Percentiles rank a stretch among this genome's conserved stretches.
Conservation (phyloP, 345 rosid genomes). For the Abelmoschus esculentus region DNA sequence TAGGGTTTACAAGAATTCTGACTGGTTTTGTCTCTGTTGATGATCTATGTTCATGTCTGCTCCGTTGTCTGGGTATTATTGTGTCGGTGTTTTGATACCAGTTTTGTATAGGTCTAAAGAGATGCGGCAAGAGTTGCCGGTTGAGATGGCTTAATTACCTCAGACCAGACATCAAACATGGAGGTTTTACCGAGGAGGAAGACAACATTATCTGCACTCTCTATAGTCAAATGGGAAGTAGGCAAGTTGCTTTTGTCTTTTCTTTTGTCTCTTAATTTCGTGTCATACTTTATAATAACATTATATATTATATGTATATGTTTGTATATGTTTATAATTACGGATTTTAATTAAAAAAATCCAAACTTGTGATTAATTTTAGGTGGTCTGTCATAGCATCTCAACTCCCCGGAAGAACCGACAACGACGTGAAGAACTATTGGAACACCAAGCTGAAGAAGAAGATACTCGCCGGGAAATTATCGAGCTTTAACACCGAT, state of each 20-base stretch:
- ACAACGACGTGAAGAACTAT: slow-evolving; percentile 55
- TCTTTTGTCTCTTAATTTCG: too few relatives aligned
- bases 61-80: too few relatives aligned
- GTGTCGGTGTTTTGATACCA: background rate
- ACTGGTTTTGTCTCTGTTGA: slow-evolving; percentile 5
- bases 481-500: slow-evolving; percentile 1
- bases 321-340: too few relatives aligned
- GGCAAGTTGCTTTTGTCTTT: slow-evolving; percentile 21
- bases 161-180: slow-evolving; percentile 54
- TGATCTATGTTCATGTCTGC: background rate
- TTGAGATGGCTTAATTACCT: slow-evolving; percentile 57
- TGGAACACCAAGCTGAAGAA: slow-evolving; percentile 64
- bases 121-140: slow-evolving; percentile 62
- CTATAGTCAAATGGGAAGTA: slow-evolving; percentile 51
- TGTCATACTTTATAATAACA: background rate
- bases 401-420: slow-evolving; percentile 51
- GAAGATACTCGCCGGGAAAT: slow-evolving; percentile 31
- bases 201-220: slow-evolving; percentile 40
- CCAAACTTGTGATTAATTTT: slow-evolving; percentile 11
- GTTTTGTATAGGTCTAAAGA: slow-evolving; percentile 28
- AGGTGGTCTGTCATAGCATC: slow-evolving; percentile 63
- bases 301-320: too few relatives aligned
- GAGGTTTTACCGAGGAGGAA: slow-evolving; percentile 54
- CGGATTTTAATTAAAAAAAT: background rate
- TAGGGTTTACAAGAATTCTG: too few relatives aligned